Evolutionary conservation across 2,329 filamentous ascomycete species (phyloP).

Genomic region (Aspergillus ustus): DNA sequence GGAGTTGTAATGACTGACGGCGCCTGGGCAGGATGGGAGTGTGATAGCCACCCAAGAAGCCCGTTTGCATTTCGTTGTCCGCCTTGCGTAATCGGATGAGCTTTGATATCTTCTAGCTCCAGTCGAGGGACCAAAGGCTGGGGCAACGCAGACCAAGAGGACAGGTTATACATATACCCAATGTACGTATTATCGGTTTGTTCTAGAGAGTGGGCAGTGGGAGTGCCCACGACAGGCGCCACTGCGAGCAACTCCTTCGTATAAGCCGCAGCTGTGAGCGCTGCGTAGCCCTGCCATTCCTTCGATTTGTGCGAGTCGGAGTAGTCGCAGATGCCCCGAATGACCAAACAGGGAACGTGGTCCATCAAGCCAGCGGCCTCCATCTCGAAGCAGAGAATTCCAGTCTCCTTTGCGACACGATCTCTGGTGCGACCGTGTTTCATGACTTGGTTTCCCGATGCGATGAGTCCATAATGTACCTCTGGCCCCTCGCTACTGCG

Average conservation of each 20-base stretch:
- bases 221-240: neutral
- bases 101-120: neutral
- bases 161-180: neutral
- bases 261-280: constrained; percentile 4
- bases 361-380: constrained; percentile 12
- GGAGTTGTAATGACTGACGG: neutral
- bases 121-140: neutral
- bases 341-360: constrained; percentile 6
- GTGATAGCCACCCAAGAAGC: neutral
- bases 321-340: constrained; percentile 10
- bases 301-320: constrained; percentile 2
- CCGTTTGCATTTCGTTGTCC: neutral
- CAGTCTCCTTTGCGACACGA: neutral
- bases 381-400: constrained; percentile 9
- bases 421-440: neutral
- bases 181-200: neutral
- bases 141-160: neutral
- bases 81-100: neutral
- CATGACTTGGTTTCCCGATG: constrained; percentile 1
- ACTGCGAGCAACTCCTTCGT: constrained; percentile 5
- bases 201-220: neutral
- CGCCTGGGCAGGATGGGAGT: neutral
- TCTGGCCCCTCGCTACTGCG: neutral
- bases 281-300: constrained; percentile 6
- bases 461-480: constrained; percentile 4